Conservation (phyloP, 441 rosid genomes). For the Dalechampia spathulata region DNA sequence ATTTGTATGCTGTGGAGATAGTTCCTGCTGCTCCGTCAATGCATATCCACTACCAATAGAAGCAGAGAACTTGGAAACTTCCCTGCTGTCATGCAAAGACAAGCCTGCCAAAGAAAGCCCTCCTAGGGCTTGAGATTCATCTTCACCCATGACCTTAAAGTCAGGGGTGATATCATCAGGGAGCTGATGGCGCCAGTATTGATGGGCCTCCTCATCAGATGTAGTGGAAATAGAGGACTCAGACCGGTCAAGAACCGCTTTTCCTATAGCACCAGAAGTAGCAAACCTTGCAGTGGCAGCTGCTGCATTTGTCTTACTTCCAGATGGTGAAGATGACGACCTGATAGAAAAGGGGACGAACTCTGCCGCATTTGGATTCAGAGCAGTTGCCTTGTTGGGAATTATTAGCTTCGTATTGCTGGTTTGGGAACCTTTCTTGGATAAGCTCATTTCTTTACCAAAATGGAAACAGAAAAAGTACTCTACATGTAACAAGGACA, state of each 20-base stretch:
- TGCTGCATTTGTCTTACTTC: conserved; percentile 33
- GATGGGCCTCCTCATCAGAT: conserved; percentile 92
- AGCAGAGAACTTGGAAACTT: conserved; percentile 41
- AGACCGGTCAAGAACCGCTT: conserved; percentile 59
- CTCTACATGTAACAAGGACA: conserved; percentile 19
- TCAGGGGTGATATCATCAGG: conserved; percentile 97
- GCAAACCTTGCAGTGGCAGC: conserved; percentile 41
- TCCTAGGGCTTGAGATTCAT: conserved; percentile 52
- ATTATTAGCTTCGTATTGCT: conserved; percentile 47
- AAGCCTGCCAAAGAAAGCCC: conserved; percentile 62
- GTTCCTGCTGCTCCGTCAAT: conserved; percentile 44
- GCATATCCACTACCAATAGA: conserved; percentile 43
- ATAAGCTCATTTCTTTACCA: conserved; percentile 68
- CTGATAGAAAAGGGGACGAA: conserved; percentile 77
- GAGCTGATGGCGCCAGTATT: conserved; percentile 85
- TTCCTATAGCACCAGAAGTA: conserved; percentile 50
- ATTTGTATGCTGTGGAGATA: conserved; percentile 44
- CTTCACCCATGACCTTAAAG: conserved; percentile 69
- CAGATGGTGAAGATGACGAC: conserved; percentile 47
- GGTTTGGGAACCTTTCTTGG: conserved; percentile 60
- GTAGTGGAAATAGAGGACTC: conserved; percentile 70
- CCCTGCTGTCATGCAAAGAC: conserved; percentile 55
- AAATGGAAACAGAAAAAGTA: conserved; percentile 16
- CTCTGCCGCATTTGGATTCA: conserved; percentile 96
- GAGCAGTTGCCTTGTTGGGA: conserved; percentile 48